Conservation (phyloP, 768 basidiomycete species). For the Imleria badia region DNA sequence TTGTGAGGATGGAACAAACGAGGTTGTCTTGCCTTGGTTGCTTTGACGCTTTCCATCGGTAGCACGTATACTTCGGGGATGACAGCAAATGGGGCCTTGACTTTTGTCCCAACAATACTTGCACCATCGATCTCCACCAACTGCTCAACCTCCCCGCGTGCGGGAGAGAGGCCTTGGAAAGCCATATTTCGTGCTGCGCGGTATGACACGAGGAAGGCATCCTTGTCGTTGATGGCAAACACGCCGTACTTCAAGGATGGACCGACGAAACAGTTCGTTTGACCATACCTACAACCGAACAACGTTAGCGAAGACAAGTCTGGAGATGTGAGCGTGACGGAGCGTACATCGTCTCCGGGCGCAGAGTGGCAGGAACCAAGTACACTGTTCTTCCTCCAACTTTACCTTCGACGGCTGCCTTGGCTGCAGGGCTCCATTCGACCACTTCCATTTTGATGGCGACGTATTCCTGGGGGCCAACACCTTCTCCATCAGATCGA, state of each 20-base stretch:
- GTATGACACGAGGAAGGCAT: conserved; percentile 85
- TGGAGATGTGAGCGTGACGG: conserved; percentile 2
- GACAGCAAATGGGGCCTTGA: conserved; percentile 83
- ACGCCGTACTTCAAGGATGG: conserved; percentile 89
- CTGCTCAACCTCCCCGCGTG: conserved; percentile 70
- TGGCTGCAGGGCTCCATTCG: conserved; percentile 75
- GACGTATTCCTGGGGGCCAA: conserved; percentile 95
- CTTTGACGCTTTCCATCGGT: conserved; percentile 97
- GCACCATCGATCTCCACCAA: conserved; percentile 77
- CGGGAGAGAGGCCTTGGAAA: conserved; percentile 81
- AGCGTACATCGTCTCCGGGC: conserved; percentile 92
- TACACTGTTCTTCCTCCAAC: conserved; percentile 80
- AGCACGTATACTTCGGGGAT: conserved; percentile 89
- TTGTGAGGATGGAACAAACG: neutral
- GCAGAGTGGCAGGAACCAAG: conserved; percentile 93
- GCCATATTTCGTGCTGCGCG: conserved; percentile 98
- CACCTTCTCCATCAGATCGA: conserved; percentile 89
- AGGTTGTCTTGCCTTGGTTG: conserved; percentile 69
- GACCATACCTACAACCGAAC: conserved; percentile 72
- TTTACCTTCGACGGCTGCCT: conserved; percentile 60
- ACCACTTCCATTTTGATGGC: conserved; percentile 92
- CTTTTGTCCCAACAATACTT: conserved; percentile 81
- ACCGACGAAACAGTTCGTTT: conserved; percentile 97
- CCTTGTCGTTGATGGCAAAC: conserved; percentile 82
- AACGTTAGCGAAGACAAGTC: neutral